Evolutionary conservation across 2,329 filamentous ascomycete genomes (phyloP).

Genomic region (Macrophomina pseudophaseolina): DNA sequence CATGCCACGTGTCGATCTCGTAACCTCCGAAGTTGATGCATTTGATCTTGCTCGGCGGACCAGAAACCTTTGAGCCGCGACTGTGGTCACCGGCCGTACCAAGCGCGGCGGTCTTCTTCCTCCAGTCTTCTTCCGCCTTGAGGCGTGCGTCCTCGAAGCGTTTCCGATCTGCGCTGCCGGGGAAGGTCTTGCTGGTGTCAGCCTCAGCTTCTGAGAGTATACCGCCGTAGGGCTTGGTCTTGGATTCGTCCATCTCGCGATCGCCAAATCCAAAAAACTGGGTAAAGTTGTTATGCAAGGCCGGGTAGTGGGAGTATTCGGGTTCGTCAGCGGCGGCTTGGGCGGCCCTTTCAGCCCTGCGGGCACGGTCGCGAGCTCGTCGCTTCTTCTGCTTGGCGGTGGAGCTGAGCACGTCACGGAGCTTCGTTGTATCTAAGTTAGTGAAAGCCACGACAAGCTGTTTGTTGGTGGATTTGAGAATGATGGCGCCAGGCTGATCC

Average conservation of each 20-base stretch:
- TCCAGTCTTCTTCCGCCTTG: slow-evolving; percentile 91
- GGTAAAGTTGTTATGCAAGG: slow-evolving; percentile 68
- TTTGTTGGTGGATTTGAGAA: slow-evolving; percentile 21
- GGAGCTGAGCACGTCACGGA: slow-evolving; percentile 23
- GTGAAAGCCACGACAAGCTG: slow-evolving; percentile 24
- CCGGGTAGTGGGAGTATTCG: slow-evolving; percentile 60
- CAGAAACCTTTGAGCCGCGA: slow-evolving; percentile 77
- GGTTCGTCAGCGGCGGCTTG: slow-evolving; percentile 39
- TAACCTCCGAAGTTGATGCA: slow-evolving; percentile 97
- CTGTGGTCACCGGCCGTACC: slow-evolving; percentile 66
- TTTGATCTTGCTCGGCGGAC: slow-evolving; percentile 93
- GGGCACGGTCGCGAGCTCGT: slow-evolving; percentile 50
- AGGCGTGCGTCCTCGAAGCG: slow-evolving; percentile 89
- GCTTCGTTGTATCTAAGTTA: slow-evolving; percentile 17
- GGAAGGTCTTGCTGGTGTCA: slow-evolving; percentile 88
- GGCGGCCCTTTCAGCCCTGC: slow-evolving; percentile 51
- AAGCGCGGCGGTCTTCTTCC: slow-evolving; percentile 68
- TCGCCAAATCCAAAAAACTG: slow-evolving; percentile 90
- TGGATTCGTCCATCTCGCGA: slow-evolving; percentile 84
- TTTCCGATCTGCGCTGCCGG: slow-evolving; percentile 77
- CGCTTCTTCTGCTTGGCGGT: slow-evolving; percentile 58
- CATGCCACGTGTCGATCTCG: slow-evolving; percentile 99
- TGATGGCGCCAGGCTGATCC: slow-evolving; percentile 23
- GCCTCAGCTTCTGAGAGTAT: slow-evolving; percentile 88
- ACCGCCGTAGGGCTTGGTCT: slow-evolving; percentile 93